A percentile compares a stretch with the other conserved stretches of the same genome.
These are phyloP conservation scores for Nothophytophthora sp. DNA, from an alignment of 352 stramenopile species.

Conservation along the genomic window DNA sequence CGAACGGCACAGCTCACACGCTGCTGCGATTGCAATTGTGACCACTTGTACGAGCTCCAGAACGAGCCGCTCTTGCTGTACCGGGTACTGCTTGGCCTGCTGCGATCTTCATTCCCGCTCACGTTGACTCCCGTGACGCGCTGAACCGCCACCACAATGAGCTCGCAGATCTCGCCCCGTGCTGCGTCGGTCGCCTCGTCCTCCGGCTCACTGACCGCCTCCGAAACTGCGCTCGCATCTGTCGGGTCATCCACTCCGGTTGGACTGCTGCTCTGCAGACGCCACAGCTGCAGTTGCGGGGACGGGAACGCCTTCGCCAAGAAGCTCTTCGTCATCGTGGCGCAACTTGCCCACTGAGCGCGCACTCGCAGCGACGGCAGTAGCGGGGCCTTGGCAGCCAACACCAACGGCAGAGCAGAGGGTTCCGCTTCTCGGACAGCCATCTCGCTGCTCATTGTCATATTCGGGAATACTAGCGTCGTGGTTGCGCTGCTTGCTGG, in stretches of 20 bases:
- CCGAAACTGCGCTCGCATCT: conserved; percentile 8
- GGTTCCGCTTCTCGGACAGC: conserved; percentile 6
- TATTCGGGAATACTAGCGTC: conserved; percentile 8
- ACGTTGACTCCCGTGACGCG: conserved; percentile 17
- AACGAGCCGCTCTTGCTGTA: conserved; percentile 11
- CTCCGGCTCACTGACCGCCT: conserved; percentile 6
- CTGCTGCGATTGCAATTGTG: conserved; percentile 14
- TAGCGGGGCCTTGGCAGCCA: conserved; percentile 27
- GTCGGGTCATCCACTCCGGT: conserved; percentile 26
- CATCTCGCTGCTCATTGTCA: conserved; percentile 3
- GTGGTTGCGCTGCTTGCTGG: not conserved
- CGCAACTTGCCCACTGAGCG: conserved; percentile 23
- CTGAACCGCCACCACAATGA: conserved; percentile 42
- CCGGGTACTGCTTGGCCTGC: conserved; percentile 4
- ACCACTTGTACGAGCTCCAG: conserved; percentile 25
- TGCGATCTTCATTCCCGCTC: conserved; percentile 1
- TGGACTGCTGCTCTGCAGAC: conserved; percentile 27
- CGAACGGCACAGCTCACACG: conserved; percentile 28
- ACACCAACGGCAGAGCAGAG: conserved; percentile 18
- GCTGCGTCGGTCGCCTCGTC: conserved; percentile 4
- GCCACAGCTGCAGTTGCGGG: conserved; percentile 24
- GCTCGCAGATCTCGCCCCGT: conserved; percentile 37
- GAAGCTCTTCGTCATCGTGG: conserved; percentile 37
- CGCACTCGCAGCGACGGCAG: conserved; percentile 26
- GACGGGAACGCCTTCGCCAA: conserved; percentile 34